Evolutionary conservation across 495 filamentous ascomycete species (phyloP).

Genomic region (Hypoxylon rickii): DNA sequence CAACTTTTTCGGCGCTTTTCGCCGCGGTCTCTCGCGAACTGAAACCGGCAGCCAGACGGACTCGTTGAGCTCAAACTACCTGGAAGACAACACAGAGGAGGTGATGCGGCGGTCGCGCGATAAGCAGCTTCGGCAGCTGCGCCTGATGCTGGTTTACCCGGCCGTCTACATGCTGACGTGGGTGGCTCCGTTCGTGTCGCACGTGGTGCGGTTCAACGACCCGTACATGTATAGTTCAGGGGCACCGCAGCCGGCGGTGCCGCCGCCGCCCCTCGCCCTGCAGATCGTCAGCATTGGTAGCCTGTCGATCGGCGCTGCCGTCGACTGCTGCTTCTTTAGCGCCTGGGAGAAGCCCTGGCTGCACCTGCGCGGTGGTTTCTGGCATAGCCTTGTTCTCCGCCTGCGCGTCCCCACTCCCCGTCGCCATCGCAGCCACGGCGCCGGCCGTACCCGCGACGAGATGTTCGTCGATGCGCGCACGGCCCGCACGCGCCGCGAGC

Average conservation of each 20-base stretch:
- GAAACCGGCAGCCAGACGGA: slow-evolving; percentile 6
- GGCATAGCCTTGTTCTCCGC: slow-evolving; percentile 36
- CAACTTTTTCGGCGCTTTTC: slow-evolving; percentile 33
- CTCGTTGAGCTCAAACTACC: slow-evolving; percentile 20
- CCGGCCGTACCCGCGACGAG: slow-evolving; percentile 51
- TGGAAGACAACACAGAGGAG: slow-evolving; percentile 26
- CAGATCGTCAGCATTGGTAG: slow-evolving; percentile 58
- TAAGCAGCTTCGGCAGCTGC: slow-evolving; percentile 66
- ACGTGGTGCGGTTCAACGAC: slow-evolving; percentile 64
- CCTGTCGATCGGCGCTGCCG: slow-evolving; percentile 63
- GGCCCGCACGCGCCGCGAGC: slow-evolving; percentile 48
- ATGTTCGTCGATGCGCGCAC: slow-evolving; percentile 49
- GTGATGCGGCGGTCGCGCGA: slow-evolving; percentile 49
- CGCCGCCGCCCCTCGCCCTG: slow-evolving; percentile 51
- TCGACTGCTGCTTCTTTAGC: slow-evolving; percentile 69
- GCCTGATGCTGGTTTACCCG: slow-evolving; percentile 73
- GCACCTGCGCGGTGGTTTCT: slow-evolving; percentile 56
- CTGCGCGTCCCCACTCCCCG: slow-evolving; percentile 19
- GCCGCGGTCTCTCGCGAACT: slow-evolving; percentile 28
- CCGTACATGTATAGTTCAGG: slow-evolving; percentile 39
- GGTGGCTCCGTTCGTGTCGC: slow-evolving; percentile 69
- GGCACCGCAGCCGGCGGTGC: not conserved
- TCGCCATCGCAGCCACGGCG: slow-evolving; percentile 17
- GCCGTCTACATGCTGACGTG: slow-evolving; percentile 72
- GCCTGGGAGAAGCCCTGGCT: slow-evolving; percentile 71